These are phyloP conservation scores for Aristolochia californica DNA, from an alignment of 164 flowering plant species.

Conservation along the genomic window DNA sequence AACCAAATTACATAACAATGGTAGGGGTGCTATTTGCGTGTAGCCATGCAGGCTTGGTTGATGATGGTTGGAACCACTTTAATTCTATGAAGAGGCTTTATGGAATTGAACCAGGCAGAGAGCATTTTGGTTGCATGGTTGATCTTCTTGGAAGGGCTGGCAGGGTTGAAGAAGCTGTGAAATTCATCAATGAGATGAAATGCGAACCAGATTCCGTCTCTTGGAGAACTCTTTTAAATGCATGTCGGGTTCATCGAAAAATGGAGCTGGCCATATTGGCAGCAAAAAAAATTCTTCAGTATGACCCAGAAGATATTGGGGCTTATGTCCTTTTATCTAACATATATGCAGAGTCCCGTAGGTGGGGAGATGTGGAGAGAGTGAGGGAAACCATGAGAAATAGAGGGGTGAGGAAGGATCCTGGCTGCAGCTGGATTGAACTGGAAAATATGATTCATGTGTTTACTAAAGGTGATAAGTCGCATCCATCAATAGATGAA, in stretches of 20 bases:
- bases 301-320: slow-evolving; percentile 66
- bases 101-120: slow-evolving; percentile 67
- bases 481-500: slow-evolving; percentile 44
- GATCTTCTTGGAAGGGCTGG: slow-evolving; percentile 95
- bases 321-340: slow-evolving; percentile 62
- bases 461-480: slow-evolving; percentile 50
- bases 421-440: slow-evolving; percentile 93
- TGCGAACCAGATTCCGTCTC: slow-evolving; percentile 65
- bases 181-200: slow-evolving; percentile 49
- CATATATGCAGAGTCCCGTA: slow-evolving; percentile 53
- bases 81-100: slow-evolving; percentile 50
- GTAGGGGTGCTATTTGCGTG: slow-evolving; percentile 83
- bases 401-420: slow-evolving; percentile 58
- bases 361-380: slow-evolving; percentile 55
- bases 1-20: slow-evolving; percentile 60
- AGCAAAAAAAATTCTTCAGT: slow-evolving; percentile 50
- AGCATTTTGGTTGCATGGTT: slow-evolving; percentile 79
- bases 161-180: slow-evolving; percentile 59
- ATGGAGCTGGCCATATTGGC: slow-evolving; percentile 51
- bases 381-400: slow-evolving; percentile 47
- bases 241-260: slow-evolving; percentile 62
- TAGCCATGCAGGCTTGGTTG: slow-evolving; percentile 83
- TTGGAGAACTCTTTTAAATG: slow-evolving; percentile 73
- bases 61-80: slow-evolving; percentile 58
- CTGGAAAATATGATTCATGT: slow-evolving; percentile 46